A percentile compares a stretch with the other conserved stretches of the same genome.
phyloP scores from a whole-genome alignment of 2,329 filamentous ascomycete species.

The Verticillium klebahnii region DNA sequence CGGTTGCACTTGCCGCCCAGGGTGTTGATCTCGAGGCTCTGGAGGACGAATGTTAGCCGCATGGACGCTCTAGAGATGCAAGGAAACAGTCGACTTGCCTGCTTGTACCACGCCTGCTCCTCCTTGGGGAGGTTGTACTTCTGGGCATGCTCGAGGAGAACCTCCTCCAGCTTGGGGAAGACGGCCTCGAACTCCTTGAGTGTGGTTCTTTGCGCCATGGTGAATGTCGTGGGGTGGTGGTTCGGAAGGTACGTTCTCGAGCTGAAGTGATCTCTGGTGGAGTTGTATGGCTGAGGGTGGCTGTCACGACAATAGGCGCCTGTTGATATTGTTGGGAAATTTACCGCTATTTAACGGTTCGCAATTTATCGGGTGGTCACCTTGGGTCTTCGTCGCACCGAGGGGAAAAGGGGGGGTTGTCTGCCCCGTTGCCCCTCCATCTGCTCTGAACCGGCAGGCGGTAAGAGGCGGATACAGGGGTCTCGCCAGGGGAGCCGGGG shows the following conservation, averaged over 20 bases:
- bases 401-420: background rate
- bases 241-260: background rate
- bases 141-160: conserved; percentile 72
- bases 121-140: conserved; percentile 78
- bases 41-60: conserved; percentile 3
- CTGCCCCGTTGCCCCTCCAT: background rate
- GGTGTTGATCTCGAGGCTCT: conserved; percentile 83
- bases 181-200: conserved; percentile 85
- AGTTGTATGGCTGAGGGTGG: background rate
- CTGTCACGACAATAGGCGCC: background rate
- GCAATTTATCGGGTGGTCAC: conserved; percentile 1
- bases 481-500: background rate
- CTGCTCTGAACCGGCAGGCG: background rate
- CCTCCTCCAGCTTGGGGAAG: conserved; percentile 80
- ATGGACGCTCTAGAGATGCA: conserved; percentile 4
- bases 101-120: conserved; percentile 81
- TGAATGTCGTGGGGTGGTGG: conserved; percentile 15
- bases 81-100: conserved; percentile 44
- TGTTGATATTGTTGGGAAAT: conserved; percentile 3
- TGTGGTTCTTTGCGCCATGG: conserved; percentile 67
- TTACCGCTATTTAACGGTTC: conserved; percentile 7
- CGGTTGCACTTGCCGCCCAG: conserved; percentile 97
- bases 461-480: background rate
- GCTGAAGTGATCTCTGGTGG: background rate
- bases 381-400: background rate